These are phyloP conservation scores for Solanum sejunctum DNA, from an alignment of 257 asterid species.

Conservation along the genomic window DNA sequence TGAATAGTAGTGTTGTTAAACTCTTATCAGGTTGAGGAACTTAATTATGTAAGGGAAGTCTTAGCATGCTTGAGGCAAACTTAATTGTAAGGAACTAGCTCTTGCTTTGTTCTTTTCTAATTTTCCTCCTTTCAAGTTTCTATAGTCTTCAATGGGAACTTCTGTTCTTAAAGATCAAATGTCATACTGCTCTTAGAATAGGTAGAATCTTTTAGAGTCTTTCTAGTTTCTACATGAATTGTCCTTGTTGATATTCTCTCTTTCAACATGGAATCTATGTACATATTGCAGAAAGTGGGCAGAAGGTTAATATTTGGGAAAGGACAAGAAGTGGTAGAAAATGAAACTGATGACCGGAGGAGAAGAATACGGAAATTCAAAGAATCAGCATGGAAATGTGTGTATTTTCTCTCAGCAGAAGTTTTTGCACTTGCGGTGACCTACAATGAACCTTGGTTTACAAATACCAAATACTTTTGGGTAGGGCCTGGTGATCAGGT, in stretches of 20 bases:
- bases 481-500: constrained; percentile 72
- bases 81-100: neutral
- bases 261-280: constrained; percentile 9
- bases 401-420: constrained; percentile 89
- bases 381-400: constrained; percentile 96
- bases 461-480: constrained; percentile 67
- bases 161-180: neutral
- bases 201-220: neutral
- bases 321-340: constrained; percentile 33
- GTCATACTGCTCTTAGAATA: neutral
- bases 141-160: neutral
- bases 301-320: constrained; percentile 65
- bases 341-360: constrained; percentile 34
- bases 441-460: constrained; percentile 88
- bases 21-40: neutral
- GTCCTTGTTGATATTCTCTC: neutral
- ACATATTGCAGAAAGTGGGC: constrained; percentile 53
- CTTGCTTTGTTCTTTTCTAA: neutral
- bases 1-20: neutral
- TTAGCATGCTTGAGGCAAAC: neutral
- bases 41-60: neutral
- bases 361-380: constrained; percentile 81
- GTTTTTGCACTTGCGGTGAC: constrained; percentile 64
- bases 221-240: neutral
- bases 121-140: neutral